phyloP scores from a whole-genome alignment of 2,329 filamentous ascomycete genomes.

The Pseudonectria buxi region DNA sequence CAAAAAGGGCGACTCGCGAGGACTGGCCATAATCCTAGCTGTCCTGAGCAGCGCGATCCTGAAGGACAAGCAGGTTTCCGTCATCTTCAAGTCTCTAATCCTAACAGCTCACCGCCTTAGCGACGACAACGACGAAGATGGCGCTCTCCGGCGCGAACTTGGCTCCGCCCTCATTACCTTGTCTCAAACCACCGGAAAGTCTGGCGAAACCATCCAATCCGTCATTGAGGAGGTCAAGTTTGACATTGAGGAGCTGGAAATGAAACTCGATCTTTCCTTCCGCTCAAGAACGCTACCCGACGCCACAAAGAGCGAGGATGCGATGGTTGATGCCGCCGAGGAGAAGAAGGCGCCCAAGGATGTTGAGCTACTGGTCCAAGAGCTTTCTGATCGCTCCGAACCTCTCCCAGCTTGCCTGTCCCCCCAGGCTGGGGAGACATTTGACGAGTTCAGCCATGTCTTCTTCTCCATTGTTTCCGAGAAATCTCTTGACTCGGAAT shows the following conservation, averaged over 20 bases:
- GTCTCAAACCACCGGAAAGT: slow-evolving; percentile 50
- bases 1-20: slow-evolving; percentile 51
- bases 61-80: slow-evolving; percentile 54
- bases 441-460: slow-evolving; percentile 51
- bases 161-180: slow-evolving; percentile 61
- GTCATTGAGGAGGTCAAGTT: slow-evolving; percentile 61
- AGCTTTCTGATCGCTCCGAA: slow-evolving; percentile 30
- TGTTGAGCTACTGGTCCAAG: slow-evolving; percentile 32
- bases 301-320: slow-evolving; percentile 40
- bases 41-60: slow-evolving; percentile 55
- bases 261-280: slow-evolving; percentile 65
- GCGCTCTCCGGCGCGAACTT: slow-evolving; percentile 54
- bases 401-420: slow-evolving; percentile 46
- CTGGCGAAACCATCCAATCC: slow-evolving; percentile 58
- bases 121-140: slow-evolving; percentile 46
- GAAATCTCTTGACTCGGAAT: slow-evolving; percentile 29
- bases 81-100: slow-evolving; percentile 60
- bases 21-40: slow-evolving; percentile 53
- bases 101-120: slow-evolving; percentile 52
- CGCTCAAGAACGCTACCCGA: slow-evolving; percentile 49
- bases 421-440: slow-evolving; percentile 43
- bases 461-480: slow-evolving; percentile 49
- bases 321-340: slow-evolving; percentile 22
- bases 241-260: slow-evolving; percentile 68
- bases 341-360: slow-evolving; percentile 28